Base-by-base conservation (phyloP, 768 basidiomycete species). In the Mycena epipterygia region DNA sequence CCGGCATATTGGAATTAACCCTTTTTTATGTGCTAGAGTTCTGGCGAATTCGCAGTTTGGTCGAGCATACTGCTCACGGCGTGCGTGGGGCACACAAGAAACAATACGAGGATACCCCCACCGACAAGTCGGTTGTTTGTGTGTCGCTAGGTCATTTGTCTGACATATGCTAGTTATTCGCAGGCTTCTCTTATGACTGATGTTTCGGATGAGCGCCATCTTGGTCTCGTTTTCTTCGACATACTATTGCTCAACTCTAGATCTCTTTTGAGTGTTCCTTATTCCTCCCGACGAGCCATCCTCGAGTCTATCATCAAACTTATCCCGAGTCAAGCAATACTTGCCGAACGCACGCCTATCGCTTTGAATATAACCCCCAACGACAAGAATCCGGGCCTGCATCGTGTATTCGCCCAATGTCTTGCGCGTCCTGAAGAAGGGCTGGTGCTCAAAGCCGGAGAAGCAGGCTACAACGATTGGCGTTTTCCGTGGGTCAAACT, bases 201-300 rank as follows among this genome's bases (percentile, higher is more conserved):
- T 70, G 74, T 76, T 32, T 76, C 82, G 25, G 80, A 80, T 39
- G 76, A 67, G 13, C 86, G 90, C 2, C 91, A 91, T 69, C 88
- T 96, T 9, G 93, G 90, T 23, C 85, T 97, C 21, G 91, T 95
- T 16, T 97, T 96, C 82, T 98, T 97, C 75, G 96, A 98, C 75
- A 75, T 97, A 17, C 85, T 98, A 8, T 78, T 87, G n/a, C 81
- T 95, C 0, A 89, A 96, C 73, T 88, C 82, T n/a, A 74, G 78
- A 39, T 90, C 87, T 11, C 81, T 95, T 14, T 73, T 95, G 9
- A 81, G 83, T 14, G 77, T 77, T 4, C 80, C 90, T 0, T 97
- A 97, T 74, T 78, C 79, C 0, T 73, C 82, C 11, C 89, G 96
- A 16, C 88, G 95, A 32, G 78, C 79, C 19, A 76, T 87, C 4